Conservation (phyloP, 108 stramenopile species). For the Stephanodiscus triporus region DNA sequence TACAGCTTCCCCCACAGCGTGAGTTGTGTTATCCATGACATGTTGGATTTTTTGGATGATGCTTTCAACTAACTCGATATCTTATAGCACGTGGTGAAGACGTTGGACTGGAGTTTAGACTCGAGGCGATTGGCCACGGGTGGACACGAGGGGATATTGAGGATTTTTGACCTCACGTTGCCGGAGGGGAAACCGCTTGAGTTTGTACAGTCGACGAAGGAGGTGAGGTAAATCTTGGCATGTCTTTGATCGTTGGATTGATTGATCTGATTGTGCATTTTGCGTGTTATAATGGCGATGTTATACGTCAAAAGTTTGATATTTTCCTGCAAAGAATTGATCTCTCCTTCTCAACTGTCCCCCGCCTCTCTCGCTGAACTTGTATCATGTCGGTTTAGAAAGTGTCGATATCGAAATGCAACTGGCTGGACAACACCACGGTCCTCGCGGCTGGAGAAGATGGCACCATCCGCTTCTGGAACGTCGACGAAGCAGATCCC, state of each 20-base stretch:
- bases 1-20: slow-evolving; percentile 86
- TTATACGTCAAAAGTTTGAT: too few species aligned
- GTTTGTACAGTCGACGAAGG: slow-evolving; percentile 38
- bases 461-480: slow-evolving; percentile 76
- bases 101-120: slow-evolving; percentile 89
- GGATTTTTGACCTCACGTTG: slow-evolving; percentile 78
- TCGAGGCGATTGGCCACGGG: slow-evolving; percentile 85
- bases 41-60: too few species aligned
- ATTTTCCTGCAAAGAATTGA: too few species aligned
- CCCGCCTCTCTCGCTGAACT: not conserved
- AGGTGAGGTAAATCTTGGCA: slow-evolving; percentile 13
- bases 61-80: too few species aligned
- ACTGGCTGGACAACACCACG: slow-evolving; percentile 58
- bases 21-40: too few species aligned
- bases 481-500: slow-evolving; percentile 36
- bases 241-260: not conserved
- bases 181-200: slow-evolving; percentile 30
- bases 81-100: slow-evolving; percentile 98
- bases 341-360: not conserved
- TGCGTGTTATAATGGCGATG: not conserved
- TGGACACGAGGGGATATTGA: slow-evolving; percentile 92
- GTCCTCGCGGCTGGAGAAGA: slow-evolving; percentile 69
- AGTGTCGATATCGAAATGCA: slow-evolving; percentile 70
- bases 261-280: slow-evolving; percentile 7
- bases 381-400: slow-evolving; percentile 10